Base-by-base conservation (phyloP, 352 stramenopile genomes). In the Pilasporangium apinafurcum region DNA sequence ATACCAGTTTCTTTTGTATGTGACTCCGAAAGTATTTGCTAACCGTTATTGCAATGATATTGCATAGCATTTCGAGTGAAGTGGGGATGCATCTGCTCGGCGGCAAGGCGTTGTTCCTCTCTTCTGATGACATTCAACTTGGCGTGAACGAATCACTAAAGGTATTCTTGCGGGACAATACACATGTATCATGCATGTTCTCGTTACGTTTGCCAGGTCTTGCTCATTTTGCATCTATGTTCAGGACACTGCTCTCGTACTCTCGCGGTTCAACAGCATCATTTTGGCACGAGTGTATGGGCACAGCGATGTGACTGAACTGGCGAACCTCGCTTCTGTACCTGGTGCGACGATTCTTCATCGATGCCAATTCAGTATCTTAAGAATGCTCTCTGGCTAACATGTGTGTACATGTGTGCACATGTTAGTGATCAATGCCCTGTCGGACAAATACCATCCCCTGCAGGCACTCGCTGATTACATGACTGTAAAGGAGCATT, bases 401-500 rank as follows among this genome's bases (percentile, higher is more conserved):
- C 17, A 25, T 32, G 4, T 46, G 26, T 16, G 1, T 9, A 8
- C 4, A 40, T 16, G 25, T 34, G 16, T 10, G 18, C 4, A n/a
- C 7, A 13, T 32, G 28, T 27, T 33, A 34, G 92, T 99, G 25
- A 99, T 99, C 63, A 99, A 99, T 56, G 96, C 96, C 17, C 76
- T 99, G 7, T 97, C 83, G 50, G 96, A 99, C 59, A 92, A 97
- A 65, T 96, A 98, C 64, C 96, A 99, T 64, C 96, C 96, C 17
- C 73, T 99, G 24, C 96, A 99, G 64, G 98, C 95, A 46, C 73
- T 99, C 30, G 96, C 96, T 1, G 96, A 99, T 72, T 86, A 98
- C 34, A 93, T 98, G 87, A 98, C 95, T 3, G 78, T 99, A 31
- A 90, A 98, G 60, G 80, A 96, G 48, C 83, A 91, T 48, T 96